Percentiles rank a stretch among this genome's conserved stretches.
These are phyloP conservation scores for Astrothelium macrocarpum DNA, from an alignment of 495 filamentous ascomycete species.

Conservation along the genomic window DNA sequence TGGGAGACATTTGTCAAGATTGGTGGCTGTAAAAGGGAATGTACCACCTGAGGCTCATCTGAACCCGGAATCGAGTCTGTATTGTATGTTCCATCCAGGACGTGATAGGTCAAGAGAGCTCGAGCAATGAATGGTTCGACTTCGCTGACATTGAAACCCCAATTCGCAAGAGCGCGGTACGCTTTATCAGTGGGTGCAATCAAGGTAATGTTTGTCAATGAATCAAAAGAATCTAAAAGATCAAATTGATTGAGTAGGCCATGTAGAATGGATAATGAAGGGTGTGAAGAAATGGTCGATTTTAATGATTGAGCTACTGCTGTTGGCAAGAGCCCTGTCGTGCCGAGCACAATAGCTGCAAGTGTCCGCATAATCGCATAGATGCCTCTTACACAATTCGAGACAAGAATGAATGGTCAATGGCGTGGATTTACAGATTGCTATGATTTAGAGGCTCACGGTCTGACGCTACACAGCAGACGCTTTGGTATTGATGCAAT, in stretches of 20 bases:
- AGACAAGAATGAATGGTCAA: not conserved
- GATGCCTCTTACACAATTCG: not conserved
- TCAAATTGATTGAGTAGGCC: slow-evolving; percentile 8
- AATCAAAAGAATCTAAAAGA: slow-evolving; percentile 5
- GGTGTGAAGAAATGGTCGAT: slow-evolving; percentile 1
- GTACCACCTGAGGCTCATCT: not conserved
- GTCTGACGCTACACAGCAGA: too few species aligned
- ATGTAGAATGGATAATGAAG: slow-evolving; percentile 4
- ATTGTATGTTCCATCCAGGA: slow-evolving; percentile 3
- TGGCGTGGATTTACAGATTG: too few species aligned
- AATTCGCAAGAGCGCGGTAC: slow-evolving; percentile 4
- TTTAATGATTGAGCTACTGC: not conserved
- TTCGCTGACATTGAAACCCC: slow-evolving; percentile 11
- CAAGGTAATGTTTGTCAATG: slow-evolving; percentile 1
- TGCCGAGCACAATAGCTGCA: not conserved
- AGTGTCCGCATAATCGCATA: not conserved
- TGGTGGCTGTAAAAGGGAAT: not conserved
- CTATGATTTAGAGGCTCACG: too few species aligned
- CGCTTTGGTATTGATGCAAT: too few species aligned
- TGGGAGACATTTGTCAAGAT: slow-evolving; percentile 3
- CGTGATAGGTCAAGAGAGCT: slow-evolving; percentile 7
- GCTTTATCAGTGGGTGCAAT: slow-evolving; percentile 7
- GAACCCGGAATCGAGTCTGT: not conserved
- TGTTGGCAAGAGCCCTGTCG: not conserved
- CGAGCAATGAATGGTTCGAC: slow-evolving; percentile 8